Conservation (phyloP, 2,329 filamentous ascomycete species). For the Tolypocladium sp. region DNA sequence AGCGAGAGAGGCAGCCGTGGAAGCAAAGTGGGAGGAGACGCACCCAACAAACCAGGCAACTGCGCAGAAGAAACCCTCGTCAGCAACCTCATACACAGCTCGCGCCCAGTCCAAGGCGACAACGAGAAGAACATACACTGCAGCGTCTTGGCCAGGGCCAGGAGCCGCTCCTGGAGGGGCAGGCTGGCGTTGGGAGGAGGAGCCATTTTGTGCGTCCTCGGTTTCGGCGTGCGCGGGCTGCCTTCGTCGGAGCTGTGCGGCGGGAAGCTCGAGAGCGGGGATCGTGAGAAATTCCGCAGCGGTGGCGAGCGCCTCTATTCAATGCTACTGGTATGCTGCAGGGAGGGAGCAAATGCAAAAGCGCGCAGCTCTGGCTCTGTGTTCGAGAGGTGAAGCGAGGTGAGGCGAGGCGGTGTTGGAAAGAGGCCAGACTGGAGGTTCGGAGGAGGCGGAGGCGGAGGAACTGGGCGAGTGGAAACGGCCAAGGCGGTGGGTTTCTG, state of each 20-base stretch:
- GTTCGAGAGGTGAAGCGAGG: background rate
- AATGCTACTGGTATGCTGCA: background rate
- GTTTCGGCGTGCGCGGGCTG: background rate
- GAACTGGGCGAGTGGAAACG: background rate
- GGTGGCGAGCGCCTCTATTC: background rate
- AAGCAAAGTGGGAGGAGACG: slow-evolving; percentile 24
- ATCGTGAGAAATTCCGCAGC: background rate
- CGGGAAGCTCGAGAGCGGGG: background rate
- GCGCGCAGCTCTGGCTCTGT: background rate
- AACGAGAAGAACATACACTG: slow-evolving; percentile 60
- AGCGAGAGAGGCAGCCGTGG: slow-evolving; percentile 3
- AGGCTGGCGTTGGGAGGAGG: slow-evolving; percentile 62
- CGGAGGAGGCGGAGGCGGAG: background rate
- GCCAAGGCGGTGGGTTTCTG: background rate
- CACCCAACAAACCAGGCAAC: slow-evolving; percentile 79
- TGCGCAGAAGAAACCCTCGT: slow-evolving; percentile 25
- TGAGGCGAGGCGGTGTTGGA: background rate
- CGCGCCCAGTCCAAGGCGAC: background rate
- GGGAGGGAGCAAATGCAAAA: background rate
- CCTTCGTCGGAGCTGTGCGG: background rate
- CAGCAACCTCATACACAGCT: slow-evolving; percentile 14
- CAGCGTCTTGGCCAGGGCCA: slow-evolving; percentile 75
- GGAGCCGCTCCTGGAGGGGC: slow-evolving; percentile 65
- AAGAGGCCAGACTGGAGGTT: background rate
- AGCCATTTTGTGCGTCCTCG: slow-evolving; percentile 22